Evolutionary conservation across 257 asterid genomes (phyloP), one percentile per base, ranked within the genome.

Genomic region (Lavandula angustifolia): DNA sequence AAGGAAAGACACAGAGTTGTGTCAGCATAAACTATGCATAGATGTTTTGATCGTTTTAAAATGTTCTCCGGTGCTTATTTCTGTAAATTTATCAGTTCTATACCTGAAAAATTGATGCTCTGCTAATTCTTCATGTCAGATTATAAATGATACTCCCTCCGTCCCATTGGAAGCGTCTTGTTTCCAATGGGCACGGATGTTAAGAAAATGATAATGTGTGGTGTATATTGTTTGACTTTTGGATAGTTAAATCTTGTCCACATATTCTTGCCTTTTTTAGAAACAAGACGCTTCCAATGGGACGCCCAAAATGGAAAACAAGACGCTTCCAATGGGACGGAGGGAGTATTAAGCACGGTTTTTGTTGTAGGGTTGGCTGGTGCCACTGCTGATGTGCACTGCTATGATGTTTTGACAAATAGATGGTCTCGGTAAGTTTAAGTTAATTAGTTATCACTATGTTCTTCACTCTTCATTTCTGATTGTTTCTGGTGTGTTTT

Each of bases 321-420:
- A n/a, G n/a, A n/a, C n/a, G n/a, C n/a, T n/a, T n/a, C n/a, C n/a
- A n/a, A n/a, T n/a, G n/a, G n/a, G n/a, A n/a, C n/a, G n/a, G n/a
- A n/a, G n/a, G n/a, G n/a, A n/a, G n/a, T n/a, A n/a, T n/a, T 66
- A 50, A 73, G 71, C 66, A n/a, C 59, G 68, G 12, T 12, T 70
- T 59, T 78, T 71, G 48, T 79, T 82, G 77, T 95, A 94, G 99
- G 99, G 54, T 83, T 94, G 73, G 99, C 99, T 0, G 97, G 99
- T 53, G 99, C 99, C 35, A 94, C 99, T n/a, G 99, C 99, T 44
- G 99, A 94, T 76, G 92, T 87, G 67, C 99, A 94, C 73, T 80
- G 85, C 73, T 94, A 94, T 68, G 97, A 87, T 63, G 96, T 94
- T 48, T 75, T 87, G 85, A 68, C 96, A 48, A 83, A 87, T 82